phyloP scores from a whole-genome alignment of 345 rosid genomes.

The Cardiospermum halicacabum region DNA sequence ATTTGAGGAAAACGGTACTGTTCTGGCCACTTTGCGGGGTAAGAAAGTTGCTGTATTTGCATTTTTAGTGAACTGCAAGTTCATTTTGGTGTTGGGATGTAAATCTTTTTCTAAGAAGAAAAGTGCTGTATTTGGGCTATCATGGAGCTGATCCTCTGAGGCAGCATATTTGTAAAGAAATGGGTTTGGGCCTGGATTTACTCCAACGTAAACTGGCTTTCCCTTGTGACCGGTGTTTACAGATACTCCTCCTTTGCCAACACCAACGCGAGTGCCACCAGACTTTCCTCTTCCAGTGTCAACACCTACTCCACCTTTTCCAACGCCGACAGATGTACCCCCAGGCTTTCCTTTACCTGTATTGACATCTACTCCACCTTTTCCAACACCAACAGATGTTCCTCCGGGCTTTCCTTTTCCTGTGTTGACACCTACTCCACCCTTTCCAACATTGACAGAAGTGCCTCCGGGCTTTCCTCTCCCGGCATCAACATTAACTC shows the following conservation, averaged over 20 bases:
- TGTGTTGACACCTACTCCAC: slow-evolving; percentile 43
- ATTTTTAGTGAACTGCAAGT: slow-evolving; percentile 47
- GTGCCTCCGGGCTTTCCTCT: slow-evolving; percentile 34
- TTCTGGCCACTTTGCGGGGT: slow-evolving; percentile 56
- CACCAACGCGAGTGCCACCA: slow-evolving; percentile 54
- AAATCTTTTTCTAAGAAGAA: slow-evolving; percentile 86
- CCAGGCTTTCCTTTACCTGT: slow-evolving; percentile 47
- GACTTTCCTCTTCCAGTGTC: slow-evolving; percentile 50
- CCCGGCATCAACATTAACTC: slow-evolving; percentile 34
- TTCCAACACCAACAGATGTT: slow-evolving; percentile 46
- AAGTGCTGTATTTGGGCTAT: slow-evolving; percentile 50
- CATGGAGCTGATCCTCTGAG: slow-evolving; percentile 55
- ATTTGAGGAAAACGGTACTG: slow-evolving; percentile 65
- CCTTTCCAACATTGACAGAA: slow-evolving; percentile 37
- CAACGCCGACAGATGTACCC: slow-evolving; percentile 44
- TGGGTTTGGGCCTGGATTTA: slow-evolving; percentile 36
- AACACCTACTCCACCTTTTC: slow-evolving; percentile 38
- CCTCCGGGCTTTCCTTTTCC: slow-evolving; percentile 53
- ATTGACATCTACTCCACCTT: slow-evolving; percentile 58
- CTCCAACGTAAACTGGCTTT: slow-evolving; percentile 57
- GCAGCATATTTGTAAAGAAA: slow-evolving; percentile 41
- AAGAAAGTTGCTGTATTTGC: slow-evolving; percentile 46
- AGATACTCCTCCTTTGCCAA: slow-evolving; percentile 73
- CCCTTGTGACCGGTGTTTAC: slow-evolving; percentile 59
- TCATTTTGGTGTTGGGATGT: slow-evolving; percentile 47